These are phyloP conservation scores for Mycena galopus DNA, from an alignment of 768 basidiomycete genomes.

Conservation along the genomic window DNA sequence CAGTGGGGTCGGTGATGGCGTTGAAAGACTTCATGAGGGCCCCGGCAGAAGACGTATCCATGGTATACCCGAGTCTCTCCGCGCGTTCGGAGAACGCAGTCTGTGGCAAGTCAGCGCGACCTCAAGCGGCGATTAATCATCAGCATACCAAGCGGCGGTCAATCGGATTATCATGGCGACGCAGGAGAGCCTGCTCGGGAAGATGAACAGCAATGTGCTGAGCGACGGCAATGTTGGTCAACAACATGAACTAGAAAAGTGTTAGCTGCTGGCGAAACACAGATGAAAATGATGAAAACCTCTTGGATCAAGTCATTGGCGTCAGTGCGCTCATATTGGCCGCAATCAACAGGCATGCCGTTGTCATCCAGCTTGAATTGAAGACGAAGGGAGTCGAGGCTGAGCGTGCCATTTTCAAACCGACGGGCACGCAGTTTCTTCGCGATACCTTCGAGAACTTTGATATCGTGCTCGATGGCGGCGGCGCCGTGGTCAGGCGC, in stretches of 20 bases:
- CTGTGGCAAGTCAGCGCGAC: constrained; percentile 54
- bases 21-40: constrained; percentile 89
- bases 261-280: constrained; percentile 12
- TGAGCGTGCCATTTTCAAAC: constrained; percentile 84
- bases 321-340: constrained; percentile 71
- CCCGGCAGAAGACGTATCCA: constrained; percentile 85
- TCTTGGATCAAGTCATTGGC: constrained; percentile 91
- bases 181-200: constrained; percentile 96
- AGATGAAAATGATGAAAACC: constrained; percentile 61
- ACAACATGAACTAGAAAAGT: constrained; percentile 85
- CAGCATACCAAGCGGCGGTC: constrained; percentile 87
- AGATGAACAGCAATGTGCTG: constrained; percentile 94
- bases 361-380: constrained; percentile 84
- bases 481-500: constrained; percentile 67
- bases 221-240: constrained; percentile 91
- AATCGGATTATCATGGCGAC: constrained; percentile 93
- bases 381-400: constrained; percentile 75
- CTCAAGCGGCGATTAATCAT: background rate
- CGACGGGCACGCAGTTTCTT: constrained; percentile 79
- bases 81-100: constrained; percentile 86
- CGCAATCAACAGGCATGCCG: constrained; percentile 86
- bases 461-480: constrained; percentile 84
- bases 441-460: constrained; percentile 74
- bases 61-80: constrained; percentile 82
- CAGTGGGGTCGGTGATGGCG: constrained; percentile 77